A percentile compares a stretch with the other conserved stretches of the same genome.
Conservation (phyloP, 2,329 filamentous ascomycete genomes). For the Cytospora mali region DNA sequence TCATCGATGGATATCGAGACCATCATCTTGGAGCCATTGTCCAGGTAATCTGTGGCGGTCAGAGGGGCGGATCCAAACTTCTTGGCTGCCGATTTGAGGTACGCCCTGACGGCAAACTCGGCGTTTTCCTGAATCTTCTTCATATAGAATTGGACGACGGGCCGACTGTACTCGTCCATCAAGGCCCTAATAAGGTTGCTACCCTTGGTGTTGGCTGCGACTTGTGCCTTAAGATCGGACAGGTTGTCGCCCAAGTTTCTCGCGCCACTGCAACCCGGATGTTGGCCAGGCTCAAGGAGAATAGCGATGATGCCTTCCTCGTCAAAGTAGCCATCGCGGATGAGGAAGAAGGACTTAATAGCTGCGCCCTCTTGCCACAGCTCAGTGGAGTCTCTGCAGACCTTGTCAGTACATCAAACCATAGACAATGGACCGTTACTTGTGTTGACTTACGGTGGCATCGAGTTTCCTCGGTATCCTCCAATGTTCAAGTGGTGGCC, state of each 20-base stretch:
- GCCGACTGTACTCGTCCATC: constrained; percentile 72
- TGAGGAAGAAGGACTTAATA: constrained; percentile 27
- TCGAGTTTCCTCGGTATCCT: constrained; percentile 33
- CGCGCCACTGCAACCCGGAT: constrained; percentile 73
- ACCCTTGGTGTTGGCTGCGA: constrained; percentile 79
- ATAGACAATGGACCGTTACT: neutral
- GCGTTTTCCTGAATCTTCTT: constrained; percentile 75
- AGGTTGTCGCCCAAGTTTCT: constrained; percentile 78
- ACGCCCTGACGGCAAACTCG: constrained; percentile 68
- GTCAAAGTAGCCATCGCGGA: constrained; percentile 39
- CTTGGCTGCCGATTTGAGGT: constrained; percentile 68
- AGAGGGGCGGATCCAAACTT: constrained; percentile 68
- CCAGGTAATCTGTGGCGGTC: constrained; percentile 76
- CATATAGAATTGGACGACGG: constrained; percentile 78
- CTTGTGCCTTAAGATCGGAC: constrained; percentile 78
- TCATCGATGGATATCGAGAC: constrained; percentile 72
- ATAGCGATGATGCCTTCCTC: constrained; percentile 71
- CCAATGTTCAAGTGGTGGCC: constrained; percentile 46
- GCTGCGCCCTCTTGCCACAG: constrained; percentile 27
- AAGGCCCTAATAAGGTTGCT: constrained; percentile 71
- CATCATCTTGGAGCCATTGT: constrained; percentile 72
- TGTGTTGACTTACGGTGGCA: constrained; percentile 39
- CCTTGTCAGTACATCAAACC: neutral
- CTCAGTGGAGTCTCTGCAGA: constrained; percentile 12
- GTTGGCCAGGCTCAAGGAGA: constrained; percentile 70